Evolutionary conservation across 495 filamentous ascomycete species (phyloP), one percentile per base, ranked within the genome.

Genomic region (Bacidia gigantensis): DNA sequence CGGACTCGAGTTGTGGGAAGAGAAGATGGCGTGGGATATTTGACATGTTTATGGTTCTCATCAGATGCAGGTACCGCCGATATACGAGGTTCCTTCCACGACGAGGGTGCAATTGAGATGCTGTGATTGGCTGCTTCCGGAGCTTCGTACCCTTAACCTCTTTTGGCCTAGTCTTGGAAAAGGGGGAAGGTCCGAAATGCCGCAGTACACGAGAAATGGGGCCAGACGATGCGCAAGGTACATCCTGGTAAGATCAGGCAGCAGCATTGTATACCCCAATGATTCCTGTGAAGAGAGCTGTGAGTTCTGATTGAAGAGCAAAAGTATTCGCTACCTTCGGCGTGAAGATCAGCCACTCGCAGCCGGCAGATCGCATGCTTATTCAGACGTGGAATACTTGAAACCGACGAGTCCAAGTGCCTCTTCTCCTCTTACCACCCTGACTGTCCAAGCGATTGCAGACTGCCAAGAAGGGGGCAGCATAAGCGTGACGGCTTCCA

Each of bases 401-500:
- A 35, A 35, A 14, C 29, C 29, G 7, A 5, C 29, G 5, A 35
- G 5, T 14, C 14, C 29, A 5, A 35, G 29, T 35, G 14, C 7
- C 29, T 35, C 7, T 14, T 35, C 14, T 14, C 29, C 29, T 35
- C 29, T 35, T 14, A 35, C 29, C 14, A 35, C 14, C 5, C 14
- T 35, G 29, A 35, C 7, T 14, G 41, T 5, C 67, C 67, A 73
- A 38, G 59, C 54, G 44, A 71, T 57, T 63, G 62, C 66, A 17
- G 21, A 26, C 2, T 60, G 55, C 56, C 59, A 66, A 0, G 59
- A 62, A 1, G 7, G 3, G 2, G 40, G 47, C 12, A 72, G 49
- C 24, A 49, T 63, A 2, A 26, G 41, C 14, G 48, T 50, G 46
- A 70, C 60, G 14, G 64, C 64, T 9, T n/a, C 24, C 0, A 71